Percentiles rank a stretch among this genome's conserved stretches.
Conservation (phyloP, 495 filamentous ascomycete species). For the Trichoderma virens region DNA sequence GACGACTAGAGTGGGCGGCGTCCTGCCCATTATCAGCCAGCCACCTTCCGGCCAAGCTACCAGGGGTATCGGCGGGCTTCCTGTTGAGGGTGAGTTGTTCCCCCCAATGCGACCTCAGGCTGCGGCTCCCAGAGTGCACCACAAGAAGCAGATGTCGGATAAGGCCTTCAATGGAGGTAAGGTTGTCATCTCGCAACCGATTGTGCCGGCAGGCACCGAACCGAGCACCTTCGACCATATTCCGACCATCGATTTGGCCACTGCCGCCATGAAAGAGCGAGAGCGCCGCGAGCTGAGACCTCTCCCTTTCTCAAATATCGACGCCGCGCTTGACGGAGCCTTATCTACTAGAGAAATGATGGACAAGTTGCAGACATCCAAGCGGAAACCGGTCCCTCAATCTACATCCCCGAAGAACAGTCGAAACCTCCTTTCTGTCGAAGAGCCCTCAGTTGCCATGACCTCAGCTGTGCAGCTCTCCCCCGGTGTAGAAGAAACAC, state of each 20-base stretch:
- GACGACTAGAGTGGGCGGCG: not conserved
- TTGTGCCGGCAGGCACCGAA: slow-evolving; percentile 32
- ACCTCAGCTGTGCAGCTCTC: slow-evolving; percentile 36
- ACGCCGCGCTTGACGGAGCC: slow-evolving; percentile 26
- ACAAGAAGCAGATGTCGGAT: slow-evolving; percentile 22
- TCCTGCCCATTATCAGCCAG: slow-evolving; percentile 19
- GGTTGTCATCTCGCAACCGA: slow-evolving; percentile 41
- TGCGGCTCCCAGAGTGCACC: not conserved
- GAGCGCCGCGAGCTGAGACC: slow-evolving; percentile 28
- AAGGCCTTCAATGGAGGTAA: slow-evolving; percentile 21
- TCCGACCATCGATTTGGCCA: slow-evolving; percentile 37
- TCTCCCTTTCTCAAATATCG: slow-evolving; percentile 22
- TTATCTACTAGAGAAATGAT: slow-evolving; percentile 22
- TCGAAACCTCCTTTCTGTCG: not conserved
- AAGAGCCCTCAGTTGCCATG: slow-evolving; percentile 9
- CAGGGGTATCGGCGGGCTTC: slow-evolving; percentile 15
- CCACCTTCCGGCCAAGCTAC: slow-evolving; percentile 16
- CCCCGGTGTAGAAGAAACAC: slow-evolving; percentile 33
- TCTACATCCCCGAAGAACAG: not conserved
- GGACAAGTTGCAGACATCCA: slow-evolving; percentile 30
- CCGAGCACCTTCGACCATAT: slow-evolving; percentile 32
- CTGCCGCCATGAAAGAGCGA: slow-evolving; percentile 39
- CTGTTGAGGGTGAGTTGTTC: slow-evolving; percentile 17
- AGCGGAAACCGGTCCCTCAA: slow-evolving; percentile 35
- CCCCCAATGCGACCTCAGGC: slow-evolving; percentile 16